Base-by-base conservation (phyloP, 306 rosid genomes). In the Acacia confusa region DNA sequence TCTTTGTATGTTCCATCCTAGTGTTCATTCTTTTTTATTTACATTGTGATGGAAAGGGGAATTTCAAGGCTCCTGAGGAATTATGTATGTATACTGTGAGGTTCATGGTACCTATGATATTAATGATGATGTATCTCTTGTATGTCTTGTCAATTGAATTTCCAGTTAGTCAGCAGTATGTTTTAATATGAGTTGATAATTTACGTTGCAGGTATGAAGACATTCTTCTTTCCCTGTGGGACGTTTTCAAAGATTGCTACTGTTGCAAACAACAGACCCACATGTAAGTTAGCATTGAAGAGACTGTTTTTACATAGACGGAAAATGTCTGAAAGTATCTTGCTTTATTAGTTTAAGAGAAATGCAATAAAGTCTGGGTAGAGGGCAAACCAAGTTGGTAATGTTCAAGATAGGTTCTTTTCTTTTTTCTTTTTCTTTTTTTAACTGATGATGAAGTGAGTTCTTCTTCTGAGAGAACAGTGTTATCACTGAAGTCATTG, bases 171-270 rank as follows among this genome's bases (percentile, higher is more conserved):
- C 45, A 36, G 78, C 4, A 15, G 27, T 5, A 27, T 22, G 38
- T 47, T 74, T 71, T 40, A 24, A 28, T 43, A 5, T 24, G 57
- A 88, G 45, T 32, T 9, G 24, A 45, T 71, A 4, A 28, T 55
- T 73, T 75, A 15, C 43, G 75, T 81, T 84, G 85, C 96, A 96
- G 99, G 99, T 88, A 60, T 88, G 61, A 93, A 86, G 90, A 96
- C 99, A 50, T 91, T 82, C 78, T 91, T 96, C 89, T 96, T 25
- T 78, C 99, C 99, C 34, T 96, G 99, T 50, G 99, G 98, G 68
- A 93, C 99, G 41, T 82, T 96, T 85, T 88, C 99, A 63, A 91
- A 85, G 88, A 92, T 96, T 78, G 94, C 98, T 61, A 84, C 93
- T 20, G 97, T 92, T 69, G 98, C 98, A 84, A 84, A 86, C 24